Percentiles rank a stretch among this genome's conserved stretches.
Conservation (phyloP, 805 yeast genomes). For the Yarrowia porcina region DNA sequence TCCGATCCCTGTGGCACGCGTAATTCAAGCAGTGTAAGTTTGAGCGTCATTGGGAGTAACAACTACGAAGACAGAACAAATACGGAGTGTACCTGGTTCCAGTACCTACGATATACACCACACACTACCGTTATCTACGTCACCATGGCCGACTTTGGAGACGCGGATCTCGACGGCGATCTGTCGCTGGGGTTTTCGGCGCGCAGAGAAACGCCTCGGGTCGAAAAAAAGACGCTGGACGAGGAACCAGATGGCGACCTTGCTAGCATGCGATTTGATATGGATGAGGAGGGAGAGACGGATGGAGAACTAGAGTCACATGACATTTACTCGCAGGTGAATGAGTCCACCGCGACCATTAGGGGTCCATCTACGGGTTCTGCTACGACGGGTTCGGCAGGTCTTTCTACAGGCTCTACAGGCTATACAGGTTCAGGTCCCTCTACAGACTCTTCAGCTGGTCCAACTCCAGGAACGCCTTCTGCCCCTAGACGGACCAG, state of each 20-base stretch:
- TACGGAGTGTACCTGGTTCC: too few relatives aligned
- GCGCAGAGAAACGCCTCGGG: not conserved
- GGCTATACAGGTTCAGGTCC: too few relatives aligned
- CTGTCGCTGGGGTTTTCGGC: not conserved
- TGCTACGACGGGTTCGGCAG: too few relatives aligned
- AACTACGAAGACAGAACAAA: too few relatives aligned
- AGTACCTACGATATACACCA: too few relatives aligned
- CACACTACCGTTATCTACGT: too few relatives aligned
- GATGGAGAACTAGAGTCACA: not conserved
- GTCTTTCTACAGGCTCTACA: too few relatives aligned
- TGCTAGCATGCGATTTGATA: constrained; percentile 16
- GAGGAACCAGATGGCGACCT: constrained; percentile 22
- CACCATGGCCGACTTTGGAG: constrained; percentile 18
- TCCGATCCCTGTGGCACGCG: not conserved
- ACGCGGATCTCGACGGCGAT: constrained; percentile 20
- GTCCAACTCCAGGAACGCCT: too few relatives aligned
- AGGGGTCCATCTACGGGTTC: not conserved
- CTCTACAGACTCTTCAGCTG: too few relatives aligned
- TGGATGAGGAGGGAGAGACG: not conserved
- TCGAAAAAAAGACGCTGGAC: constrained; percentile 10
- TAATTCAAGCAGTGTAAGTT: not conserved
- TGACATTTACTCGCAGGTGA: not conserved
- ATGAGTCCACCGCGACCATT: not conserved
- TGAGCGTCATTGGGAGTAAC: not conserved
- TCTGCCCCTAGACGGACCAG: too few relatives aligned